phyloP scores from a whole-genome alignment of 345 rosid species.

The Pelargonium nanum region DNA sequence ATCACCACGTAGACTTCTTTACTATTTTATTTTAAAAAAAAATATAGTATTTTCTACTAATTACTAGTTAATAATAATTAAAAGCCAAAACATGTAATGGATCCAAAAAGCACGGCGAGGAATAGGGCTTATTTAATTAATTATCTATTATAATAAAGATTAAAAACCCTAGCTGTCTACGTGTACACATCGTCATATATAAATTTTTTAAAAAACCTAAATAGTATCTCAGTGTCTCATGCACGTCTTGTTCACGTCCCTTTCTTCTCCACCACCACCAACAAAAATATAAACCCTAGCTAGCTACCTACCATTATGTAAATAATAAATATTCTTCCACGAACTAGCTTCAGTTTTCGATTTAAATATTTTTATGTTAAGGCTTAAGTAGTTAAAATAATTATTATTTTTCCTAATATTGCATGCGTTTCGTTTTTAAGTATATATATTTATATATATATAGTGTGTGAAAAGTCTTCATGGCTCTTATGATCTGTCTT shows the following conservation, averaged over 20 bases:
- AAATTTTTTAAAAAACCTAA: constrained; percentile 1
- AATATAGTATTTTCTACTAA: background rate
- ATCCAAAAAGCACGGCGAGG: constrained; percentile 35
- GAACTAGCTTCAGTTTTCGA: no score
- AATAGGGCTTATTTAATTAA: constrained; percentile 11
- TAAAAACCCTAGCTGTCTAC: constrained; percentile 6
- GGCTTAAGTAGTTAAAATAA: background rate
- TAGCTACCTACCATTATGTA: background rate
- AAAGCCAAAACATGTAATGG: constrained; percentile 11
- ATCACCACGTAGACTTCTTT: constrained; percentile 30
- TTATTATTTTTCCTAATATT: background rate
- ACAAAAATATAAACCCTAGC: constrained; percentile 8
- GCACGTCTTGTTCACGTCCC: constrained; percentile 57
- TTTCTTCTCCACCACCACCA: constrained; percentile 14
- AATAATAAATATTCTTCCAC: constrained; percentile 16
- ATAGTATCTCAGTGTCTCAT: constrained; percentile 26
- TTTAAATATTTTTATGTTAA: no score
- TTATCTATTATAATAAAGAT: background rate
- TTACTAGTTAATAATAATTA: background rate
- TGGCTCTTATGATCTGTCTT: constrained; percentile 25
- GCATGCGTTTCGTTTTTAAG: constrained; percentile 8
- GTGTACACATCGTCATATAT: background rate
- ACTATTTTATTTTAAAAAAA: constrained; percentile 3
- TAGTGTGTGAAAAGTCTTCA: background rate
- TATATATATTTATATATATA: background rate